Base-by-base conservation (phyloP, 148 eudicot genomes). In the Vaccinium vitisidaea region DNA sequence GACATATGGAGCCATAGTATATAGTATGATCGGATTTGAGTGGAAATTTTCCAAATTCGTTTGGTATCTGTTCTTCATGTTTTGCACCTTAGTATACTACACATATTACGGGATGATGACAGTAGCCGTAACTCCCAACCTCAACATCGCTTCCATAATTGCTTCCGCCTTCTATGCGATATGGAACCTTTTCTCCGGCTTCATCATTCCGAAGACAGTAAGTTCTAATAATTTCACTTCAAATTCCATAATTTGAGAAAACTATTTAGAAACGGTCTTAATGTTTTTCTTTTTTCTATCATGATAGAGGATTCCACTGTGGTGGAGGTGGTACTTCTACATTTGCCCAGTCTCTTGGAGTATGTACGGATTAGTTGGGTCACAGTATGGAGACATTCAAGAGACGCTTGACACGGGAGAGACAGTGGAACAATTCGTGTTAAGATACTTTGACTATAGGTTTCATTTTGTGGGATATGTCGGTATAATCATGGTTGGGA, bases 261-360 rank as follows among this genome's bases (percentile, higher is more conserved):
- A 73, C 18, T 11, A 63, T 5, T 80, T 21, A 50, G 36, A n/a
- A 15, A 19, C 6, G 36, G 23, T 27, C 12, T 13, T 23, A 76
- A 83, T 9, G 16, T 52, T 30, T 23, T 49, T 83, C 3, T 46
- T 58, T 21, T 82, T 76, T 16, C 69, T 12, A 18, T 48, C 21
- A 21, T 73, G 81, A 77, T 82, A 89, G 91, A 87, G 88, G 25
- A 89, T 87, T 43, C 91, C 89, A 1, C 56, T 85, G 49, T 91
- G 94, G 94, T 93, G 95, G 94, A 90, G 92, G 86, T 92, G 95
- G 95, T 93, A 93, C 87, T 92, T 88, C 79, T 90, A 90, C 88
- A 79, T 83, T 16, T 89, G 92, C 83, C 95, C 95, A 5, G 84
- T 90, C 7, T 81, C 91, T 8, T 93, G 95, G 95, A 92, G 92